phyloP scores from a whole-genome alignment of 2,329 filamentous ascomycete species.

The Colletotrichum acutatum region DNA sequence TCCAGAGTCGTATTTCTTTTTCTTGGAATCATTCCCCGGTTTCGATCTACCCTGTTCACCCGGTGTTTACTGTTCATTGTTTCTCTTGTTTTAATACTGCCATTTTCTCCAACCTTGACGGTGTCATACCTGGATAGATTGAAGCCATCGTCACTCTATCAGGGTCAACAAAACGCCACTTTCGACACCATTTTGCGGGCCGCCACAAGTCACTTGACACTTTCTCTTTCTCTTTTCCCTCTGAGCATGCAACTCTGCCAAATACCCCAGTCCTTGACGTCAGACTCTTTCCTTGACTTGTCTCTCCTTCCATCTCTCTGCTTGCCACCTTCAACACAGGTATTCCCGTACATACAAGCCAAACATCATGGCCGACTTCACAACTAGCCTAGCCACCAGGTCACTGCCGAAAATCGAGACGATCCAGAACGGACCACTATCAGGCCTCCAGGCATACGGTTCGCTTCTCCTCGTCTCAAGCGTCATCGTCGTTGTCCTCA shows the following conservation, averaged over 20 bases:
- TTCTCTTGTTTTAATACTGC: not conserved
- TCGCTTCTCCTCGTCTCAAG: conserved; percentile 33
- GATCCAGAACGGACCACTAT: conserved; percentile 25
- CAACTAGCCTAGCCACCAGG: not conserved
- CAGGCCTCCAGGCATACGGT: conserved; percentile 11
- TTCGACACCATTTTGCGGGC: too few relatives aligned
- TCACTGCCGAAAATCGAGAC: conserved; percentile 27
- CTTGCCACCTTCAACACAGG: not conserved
- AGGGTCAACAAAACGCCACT: too few relatives aligned
- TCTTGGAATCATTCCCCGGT: not conserved
- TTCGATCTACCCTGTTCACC: not conserved
- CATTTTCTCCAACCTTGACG: too few relatives aligned
- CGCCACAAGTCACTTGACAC: too few relatives aligned
- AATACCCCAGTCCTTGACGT: not conserved
- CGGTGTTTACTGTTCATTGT: not conserved
- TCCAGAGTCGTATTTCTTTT: not conserved
- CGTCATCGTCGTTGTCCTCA: conserved; percentile 27
- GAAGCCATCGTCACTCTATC: too few relatives aligned
- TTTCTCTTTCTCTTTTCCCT: not conserved
- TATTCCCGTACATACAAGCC: not conserved
- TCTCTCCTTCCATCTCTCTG: not conserved
- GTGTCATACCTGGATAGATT: too few relatives aligned
- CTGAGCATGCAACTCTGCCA: not conserved
- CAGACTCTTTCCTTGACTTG: not conserved
- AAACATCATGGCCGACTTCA: not conserved